These are phyloP conservation scores for Clitopilus passeckerianus DNA, from an alignment of 768 basidiomycete species.

Conservation along the genomic window DNA sequence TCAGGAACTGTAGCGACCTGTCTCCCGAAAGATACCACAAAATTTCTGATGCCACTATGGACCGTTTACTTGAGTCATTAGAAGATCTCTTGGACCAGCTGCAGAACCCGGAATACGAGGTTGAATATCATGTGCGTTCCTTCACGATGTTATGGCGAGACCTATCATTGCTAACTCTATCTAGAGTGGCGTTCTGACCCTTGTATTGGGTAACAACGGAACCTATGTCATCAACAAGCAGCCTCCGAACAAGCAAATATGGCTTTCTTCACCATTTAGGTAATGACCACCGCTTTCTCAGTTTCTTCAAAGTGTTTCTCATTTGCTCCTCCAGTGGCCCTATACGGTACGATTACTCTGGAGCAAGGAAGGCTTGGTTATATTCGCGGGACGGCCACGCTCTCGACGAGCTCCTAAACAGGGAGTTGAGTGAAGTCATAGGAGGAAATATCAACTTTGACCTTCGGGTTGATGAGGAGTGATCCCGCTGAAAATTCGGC, in stretches of 20 bases:
- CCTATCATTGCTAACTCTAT: background rate
- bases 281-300: constrained; percentile 21
- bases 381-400: constrained; percentile 65
- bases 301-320: background rate
- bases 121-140: constrained; percentile 78
- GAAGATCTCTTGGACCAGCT: constrained; percentile 66
- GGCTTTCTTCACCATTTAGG: constrained; percentile 90
- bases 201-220: constrained; percentile 67
- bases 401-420: constrained; percentile 58
- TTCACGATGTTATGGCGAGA: background rate
- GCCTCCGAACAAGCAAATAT: constrained; percentile 95
- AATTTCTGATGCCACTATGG: constrained; percentile 76
- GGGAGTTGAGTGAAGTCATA: constrained; percentile 50
- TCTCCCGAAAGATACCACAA: constrained; percentile 62
- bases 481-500: no score
- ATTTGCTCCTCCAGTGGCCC: constrained; percentile 58
- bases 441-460: constrained; percentile 24
- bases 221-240: constrained; percentile 98
- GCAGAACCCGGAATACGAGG: constrained; percentile 59
- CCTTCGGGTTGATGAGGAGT: constrained; percentile 8
- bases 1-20: constrained; percentile 30
- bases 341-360: constrained; percentile 82
- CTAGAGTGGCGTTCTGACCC: constrained; percentile 89
- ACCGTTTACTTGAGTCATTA: constrained; percentile 63
- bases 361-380: constrained; percentile 58